phyloP scores from a whole-genome alignment of 148 eudicot species.

The Euryodendron excelsum region DNA sequence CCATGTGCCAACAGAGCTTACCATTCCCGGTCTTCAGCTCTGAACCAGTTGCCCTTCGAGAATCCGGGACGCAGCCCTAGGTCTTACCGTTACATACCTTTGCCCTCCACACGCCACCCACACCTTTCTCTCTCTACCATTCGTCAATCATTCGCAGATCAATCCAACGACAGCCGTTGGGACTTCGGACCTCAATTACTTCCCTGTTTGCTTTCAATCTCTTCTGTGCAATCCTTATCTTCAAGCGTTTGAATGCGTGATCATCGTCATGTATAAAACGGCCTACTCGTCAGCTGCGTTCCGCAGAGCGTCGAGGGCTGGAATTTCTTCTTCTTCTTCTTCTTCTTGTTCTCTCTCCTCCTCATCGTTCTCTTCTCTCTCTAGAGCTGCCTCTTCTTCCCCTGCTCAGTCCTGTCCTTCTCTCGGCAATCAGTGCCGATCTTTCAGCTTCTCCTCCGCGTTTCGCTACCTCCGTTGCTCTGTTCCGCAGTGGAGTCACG shows the following conservation, averaged over 20 bases:
- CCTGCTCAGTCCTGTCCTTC: neutral
- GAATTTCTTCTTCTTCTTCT: neutral
- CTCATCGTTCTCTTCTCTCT: neutral
- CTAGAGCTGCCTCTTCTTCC: conserved; percentile 3
- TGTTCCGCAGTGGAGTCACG: conserved; percentile 48
- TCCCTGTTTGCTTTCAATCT: neutral
- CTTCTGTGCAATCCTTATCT: conserved; percentile 5
- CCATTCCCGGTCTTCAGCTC: conserved; percentile 11
- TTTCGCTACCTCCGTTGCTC: conserved; percentile 25
- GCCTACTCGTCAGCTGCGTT: conserved; percentile 16
- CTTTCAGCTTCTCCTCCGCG: conserved; percentile 23
- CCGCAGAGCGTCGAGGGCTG: conserved; percentile 16
- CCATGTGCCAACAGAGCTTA: neutral
- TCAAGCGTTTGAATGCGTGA: conserved; percentile 20
- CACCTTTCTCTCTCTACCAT: neutral
- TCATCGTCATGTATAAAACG: conserved; percentile 22
- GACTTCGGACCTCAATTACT: conserved; percentile 10
- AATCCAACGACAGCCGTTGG: conserved; percentile 5
- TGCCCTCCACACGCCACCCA: conserved; percentile 25
- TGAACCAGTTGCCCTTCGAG: neutral
- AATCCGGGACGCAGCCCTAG: conserved; percentile 18
- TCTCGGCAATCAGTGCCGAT: conserved; percentile 17
- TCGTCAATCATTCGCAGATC: conserved; percentile 6
- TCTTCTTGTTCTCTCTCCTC: neutral
- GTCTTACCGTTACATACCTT: neutral